Evolutionary conservation across 306 rosid genomes (phyloP), one percentile per base, ranked within the genome.

Genomic region (Inga laurina): DNA sequence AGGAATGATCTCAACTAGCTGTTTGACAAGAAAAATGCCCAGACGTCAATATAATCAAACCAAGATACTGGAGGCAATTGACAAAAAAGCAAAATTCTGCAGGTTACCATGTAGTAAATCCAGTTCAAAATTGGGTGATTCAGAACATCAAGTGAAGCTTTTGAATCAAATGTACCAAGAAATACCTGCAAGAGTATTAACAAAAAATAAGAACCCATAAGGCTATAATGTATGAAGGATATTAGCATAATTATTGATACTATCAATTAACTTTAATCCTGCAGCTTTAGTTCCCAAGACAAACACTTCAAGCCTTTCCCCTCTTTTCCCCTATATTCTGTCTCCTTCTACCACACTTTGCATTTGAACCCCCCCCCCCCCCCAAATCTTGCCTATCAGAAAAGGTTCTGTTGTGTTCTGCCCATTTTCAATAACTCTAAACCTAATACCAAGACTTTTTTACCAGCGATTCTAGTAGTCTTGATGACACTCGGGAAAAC

Each of bases 1-100:
- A 84, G 99, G 99, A 62, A 96, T 87, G 79, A 96, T 77, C 90
- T 96, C 99, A 67, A 96, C 99, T 86, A 94, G 82, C 98, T 96
- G 91, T 75, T 82, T 56, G 79, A 56, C 57, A 72, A 81, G 83
- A 10, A 10, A 82, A 75, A 21, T 27, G 44, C 75, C 77, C 80
- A 84, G 64, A 69, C 75, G 77, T 56, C 51, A 85, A 65, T 49
- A 76, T 44, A 66, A 79, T 7, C 37, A 70, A 66, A 30, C 77
- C 66, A 72, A 80, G 77, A 21, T 16, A 74, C 9, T 18, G 22
- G 75, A 32, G 62, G 19, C 32, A 64, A 12, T 19, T 67, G 37
- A 59, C 79, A 18, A 77, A 77, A 62, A 71, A 70, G 44, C 56
- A 76, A 77, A 68, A 85, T 22, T 66, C 44, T 41, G 86, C 54